phyloP scores from a whole-genome alignment of 106 monocot genomes.

The Apostasia shenzhenica region DNA sequence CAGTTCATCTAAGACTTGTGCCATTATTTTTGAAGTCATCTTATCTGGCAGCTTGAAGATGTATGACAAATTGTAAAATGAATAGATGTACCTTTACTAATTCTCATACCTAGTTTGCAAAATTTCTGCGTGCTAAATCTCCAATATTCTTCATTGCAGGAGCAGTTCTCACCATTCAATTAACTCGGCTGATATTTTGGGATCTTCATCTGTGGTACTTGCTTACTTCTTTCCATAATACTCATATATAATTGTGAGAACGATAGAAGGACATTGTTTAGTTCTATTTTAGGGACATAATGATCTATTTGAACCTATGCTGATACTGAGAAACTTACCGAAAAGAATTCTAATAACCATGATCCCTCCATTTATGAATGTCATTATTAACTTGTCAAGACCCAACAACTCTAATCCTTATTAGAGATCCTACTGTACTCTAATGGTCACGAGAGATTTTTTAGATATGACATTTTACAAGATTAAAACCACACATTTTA shows the following conservation, averaged over 20 bases:
- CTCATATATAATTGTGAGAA: neutral
- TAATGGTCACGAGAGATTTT: no score
- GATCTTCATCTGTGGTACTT: conserved; percentile 35
- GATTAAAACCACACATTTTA: no score
- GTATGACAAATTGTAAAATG: neutral
- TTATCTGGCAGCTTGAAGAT: neutral
- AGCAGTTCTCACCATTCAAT: conserved; percentile 25
- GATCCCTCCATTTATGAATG: no score
- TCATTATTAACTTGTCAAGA: no score
- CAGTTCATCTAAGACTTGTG: neutral
- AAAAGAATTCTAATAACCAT: no score
- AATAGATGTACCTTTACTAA: neutral
- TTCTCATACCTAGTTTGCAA: neutral
- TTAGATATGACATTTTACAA: no score
- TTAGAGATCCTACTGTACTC: no score
- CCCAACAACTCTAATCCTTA: no score
- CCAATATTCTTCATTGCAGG: conserved; percentile 17
- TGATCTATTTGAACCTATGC: neutral
- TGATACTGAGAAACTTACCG: no score
- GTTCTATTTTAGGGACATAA: no score
- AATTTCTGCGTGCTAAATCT: neutral
- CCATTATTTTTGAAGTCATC: no score
- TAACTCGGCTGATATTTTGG: conserved; percentile 48
- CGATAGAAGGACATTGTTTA: no score
- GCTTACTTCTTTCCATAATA: neutral